A percentile compares a stretch with the other conserved stretches of the same genome.
phyloP scores from a whole-genome alignment of 345 rosid genomes.

The Gossypium arboreum region DNA sequence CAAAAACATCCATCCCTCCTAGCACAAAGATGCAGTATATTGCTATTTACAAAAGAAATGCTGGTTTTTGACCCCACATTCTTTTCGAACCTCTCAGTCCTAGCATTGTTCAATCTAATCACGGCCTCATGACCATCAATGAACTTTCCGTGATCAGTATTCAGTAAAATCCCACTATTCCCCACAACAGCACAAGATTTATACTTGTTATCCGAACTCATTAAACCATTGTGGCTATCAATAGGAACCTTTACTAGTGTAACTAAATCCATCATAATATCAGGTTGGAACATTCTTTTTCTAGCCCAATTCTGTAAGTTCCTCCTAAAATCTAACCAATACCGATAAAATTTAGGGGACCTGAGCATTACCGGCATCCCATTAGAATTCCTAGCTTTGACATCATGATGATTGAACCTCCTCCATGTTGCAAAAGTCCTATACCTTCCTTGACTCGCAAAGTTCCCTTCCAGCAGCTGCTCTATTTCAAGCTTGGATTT shows the following conservation, averaged over 20 bases:
- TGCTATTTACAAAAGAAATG: slow-evolving; percentile 81
- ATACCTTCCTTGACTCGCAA: slow-evolving; percentile 42
- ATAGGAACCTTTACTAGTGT: slow-evolving; percentile 51
- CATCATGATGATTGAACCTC: slow-evolving; percentile 38
- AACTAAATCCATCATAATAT: slow-evolving; percentile 57
- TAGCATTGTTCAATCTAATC: slow-evolving; percentile 84
- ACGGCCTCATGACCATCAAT: slow-evolving; percentile 83
- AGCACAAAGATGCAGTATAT: slow-evolving; percentile 71
- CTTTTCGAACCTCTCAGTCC: slow-evolving; percentile 42
- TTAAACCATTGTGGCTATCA: slow-evolving; percentile 40
- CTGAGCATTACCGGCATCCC: slow-evolving; percentile 37
- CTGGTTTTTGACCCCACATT: slow-evolving; percentile 70
- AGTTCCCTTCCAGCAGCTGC: slow-evolving; percentile 54
- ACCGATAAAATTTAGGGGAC: slow-evolving; percentile 57
- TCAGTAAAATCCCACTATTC: slow-evolving; percentile 77
- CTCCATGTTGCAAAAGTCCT: slow-evolving; percentile 46
- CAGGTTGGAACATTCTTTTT: slow-evolving; percentile 45
- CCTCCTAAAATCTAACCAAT: slow-evolving; percentile 70
- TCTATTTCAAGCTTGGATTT: slow-evolving; percentile 53
- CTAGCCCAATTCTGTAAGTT: slow-evolving; percentile 57
- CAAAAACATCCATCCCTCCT: slow-evolving; percentile 63
- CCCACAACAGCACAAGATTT: slow-evolving; percentile 90
- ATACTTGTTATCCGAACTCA: slow-evolving; percentile 36
- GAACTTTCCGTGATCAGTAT: slow-evolving; percentile 45
- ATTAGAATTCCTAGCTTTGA: slow-evolving; percentile 24